Evolutionary conservation across 2,329 filamentous ascomycete species (phyloP), one percentile per base, ranked within the genome.

Genomic region (Penicillium concentricum): DNA sequence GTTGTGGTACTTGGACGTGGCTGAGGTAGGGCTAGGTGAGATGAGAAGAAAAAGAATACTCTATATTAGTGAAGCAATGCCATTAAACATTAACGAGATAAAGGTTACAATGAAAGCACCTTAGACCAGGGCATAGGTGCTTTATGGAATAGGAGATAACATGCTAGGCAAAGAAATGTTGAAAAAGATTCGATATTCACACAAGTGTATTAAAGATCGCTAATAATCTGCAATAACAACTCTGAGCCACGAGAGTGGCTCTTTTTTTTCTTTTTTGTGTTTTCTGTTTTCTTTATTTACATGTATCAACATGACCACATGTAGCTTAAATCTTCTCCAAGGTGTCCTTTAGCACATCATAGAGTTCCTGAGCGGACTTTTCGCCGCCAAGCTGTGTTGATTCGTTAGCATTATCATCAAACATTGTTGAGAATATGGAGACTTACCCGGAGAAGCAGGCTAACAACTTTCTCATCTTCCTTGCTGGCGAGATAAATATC

Each of bases 401-500:
- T 20, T 22, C 3, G 28, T 56, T 52, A 56, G 54, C n/a, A 46
- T 35, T 18, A 32, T 26, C 9, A 18, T 5, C 3, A 2, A 46
- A 45, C 8, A 24, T 9, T 28, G 9, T 28, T 8, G 3, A 46
- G 2, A 34, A 18, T 9, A 4, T 16, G 20, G 28, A 30, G 41
- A 67, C 76, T 66, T 74, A 87, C 85, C 75, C 84, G 84, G 35
- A 87, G 71, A 61, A 85, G 74, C 54, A 85, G 74, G 56, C 81
- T 76, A 37, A 83, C 78, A 12, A 76, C 74, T 55, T 78, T 80
- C 6, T 79, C 82, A 46, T 82, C 78, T 59, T 85, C 81, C 6
- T 82, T 75, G 49, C 82, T 81, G 58, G 81, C 79, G 66, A 96
- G 84, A 51, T 84, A 82, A 46, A 91, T 81, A 26, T 54, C 52